Conservation (phyloP, 768 basidiomycete genomes). For the Coprinopsis marcescibilis region DNA sequence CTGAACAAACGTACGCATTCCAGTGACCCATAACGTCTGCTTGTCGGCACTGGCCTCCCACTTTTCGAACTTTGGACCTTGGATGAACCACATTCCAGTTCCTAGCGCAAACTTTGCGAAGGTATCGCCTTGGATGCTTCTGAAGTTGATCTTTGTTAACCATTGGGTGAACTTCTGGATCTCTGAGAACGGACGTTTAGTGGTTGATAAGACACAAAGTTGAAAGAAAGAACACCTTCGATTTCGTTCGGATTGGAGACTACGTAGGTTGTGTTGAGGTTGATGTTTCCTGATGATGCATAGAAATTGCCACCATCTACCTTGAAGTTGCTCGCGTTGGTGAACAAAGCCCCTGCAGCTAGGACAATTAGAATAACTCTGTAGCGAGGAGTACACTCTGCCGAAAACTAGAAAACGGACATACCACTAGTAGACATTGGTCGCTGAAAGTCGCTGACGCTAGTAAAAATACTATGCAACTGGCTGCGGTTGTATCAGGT, state of each 20-base stretch:
- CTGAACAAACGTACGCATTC: conserved; percentile 2
- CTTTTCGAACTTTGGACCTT: background rate
- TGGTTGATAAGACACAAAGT: too few species aligned
- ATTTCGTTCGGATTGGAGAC: background rate
- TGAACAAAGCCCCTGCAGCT: too few species aligned
- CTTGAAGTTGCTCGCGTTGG: background rate
- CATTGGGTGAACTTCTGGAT: background rate
- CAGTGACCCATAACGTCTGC: background rate
- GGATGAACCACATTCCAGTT: conserved; percentile 3
- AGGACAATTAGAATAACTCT: too few species aligned
- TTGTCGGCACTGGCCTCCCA: background rate
- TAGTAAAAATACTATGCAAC: too few species aligned
- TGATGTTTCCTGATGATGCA: background rate
- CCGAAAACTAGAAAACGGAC: too few species aligned
- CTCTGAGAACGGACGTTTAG: background rate
- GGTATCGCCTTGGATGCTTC: background rate
- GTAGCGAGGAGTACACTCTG: too few species aligned
- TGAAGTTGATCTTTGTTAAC: background rate
- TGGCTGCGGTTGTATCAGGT: too few species aligned
- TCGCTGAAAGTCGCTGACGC: too few species aligned
- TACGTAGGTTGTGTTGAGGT: background rate
- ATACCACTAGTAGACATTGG: too few species aligned
- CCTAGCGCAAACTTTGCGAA: background rate
- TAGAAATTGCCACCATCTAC: background rate
- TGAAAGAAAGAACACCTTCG: background rate